Conservation (phyloP, 2,329 filamentous ascomycete genomes). For the Akanthomyces uredinophilus region DNA sequence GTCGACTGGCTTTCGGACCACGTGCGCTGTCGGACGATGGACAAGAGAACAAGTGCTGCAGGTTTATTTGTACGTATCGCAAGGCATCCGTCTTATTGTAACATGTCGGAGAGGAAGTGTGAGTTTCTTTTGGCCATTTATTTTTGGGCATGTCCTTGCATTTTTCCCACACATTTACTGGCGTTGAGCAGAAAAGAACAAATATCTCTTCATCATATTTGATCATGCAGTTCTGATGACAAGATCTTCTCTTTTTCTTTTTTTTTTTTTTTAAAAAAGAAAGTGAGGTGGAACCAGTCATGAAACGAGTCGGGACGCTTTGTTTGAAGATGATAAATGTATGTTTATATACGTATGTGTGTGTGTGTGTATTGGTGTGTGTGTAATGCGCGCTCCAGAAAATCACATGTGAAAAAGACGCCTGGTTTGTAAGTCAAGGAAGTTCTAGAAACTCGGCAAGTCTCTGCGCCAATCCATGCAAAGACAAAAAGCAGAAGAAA, state of each 20-base stretch:
- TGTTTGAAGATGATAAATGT: background rate
- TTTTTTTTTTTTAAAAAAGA: no score
- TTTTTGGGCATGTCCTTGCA: background rate
- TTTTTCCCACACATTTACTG: slow-evolving; percentile 5
- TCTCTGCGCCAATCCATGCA: slow-evolving; percentile 5
- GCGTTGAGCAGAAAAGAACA: slow-evolving; percentile 12
- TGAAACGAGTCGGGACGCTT: background rate
- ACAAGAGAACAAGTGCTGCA: background rate
- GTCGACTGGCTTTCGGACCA: background rate
- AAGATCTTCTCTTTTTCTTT: no score
- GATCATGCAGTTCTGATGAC: no score
- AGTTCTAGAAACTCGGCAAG: background rate
- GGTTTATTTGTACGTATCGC: slow-evolving; percentile 6
- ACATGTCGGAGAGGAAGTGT: slow-evolving; percentile 5
- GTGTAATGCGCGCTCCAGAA: slow-evolving; percentile 1
- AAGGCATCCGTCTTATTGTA: slow-evolving; percentile 10
- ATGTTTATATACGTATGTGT: background rate
- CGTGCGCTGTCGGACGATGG: background rate
- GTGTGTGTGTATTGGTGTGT: background rate
- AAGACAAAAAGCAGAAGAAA: background rate
- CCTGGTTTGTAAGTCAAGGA: background rate
- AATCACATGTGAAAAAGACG: background rate
- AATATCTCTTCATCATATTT: background rate
- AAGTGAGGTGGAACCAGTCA: no score
- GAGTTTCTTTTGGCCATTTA: background rate